Evolutionary conservation across 2,329 filamentous ascomycete species (phyloP).

Genomic region (Juglanconis oblonga): DNA sequence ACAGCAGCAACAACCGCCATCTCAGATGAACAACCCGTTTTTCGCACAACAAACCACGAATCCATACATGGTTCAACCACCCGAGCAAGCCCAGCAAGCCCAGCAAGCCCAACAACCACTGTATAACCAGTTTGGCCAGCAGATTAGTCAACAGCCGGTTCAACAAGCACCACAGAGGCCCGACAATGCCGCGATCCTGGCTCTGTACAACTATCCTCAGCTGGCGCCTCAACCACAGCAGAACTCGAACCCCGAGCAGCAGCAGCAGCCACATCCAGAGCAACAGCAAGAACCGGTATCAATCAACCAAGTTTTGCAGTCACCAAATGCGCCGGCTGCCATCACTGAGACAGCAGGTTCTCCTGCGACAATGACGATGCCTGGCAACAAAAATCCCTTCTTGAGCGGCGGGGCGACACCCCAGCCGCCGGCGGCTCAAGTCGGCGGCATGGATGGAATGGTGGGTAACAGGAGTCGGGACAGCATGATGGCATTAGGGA

Average conservation of each 20-base stretch:
- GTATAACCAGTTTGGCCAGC: slow-evolving; percentile 27
- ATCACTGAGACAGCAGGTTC: slow-evolving; percentile 26
- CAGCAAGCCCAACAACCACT: slow-evolving; percentile 21
- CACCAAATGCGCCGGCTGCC: slow-evolving; percentile 29
- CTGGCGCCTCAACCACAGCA: slow-evolving; percentile 38
- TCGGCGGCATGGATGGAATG: slow-evolving; percentile 20
- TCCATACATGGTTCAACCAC: slow-evolving; percentile 16
- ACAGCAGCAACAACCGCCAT: slow-evolving; percentile 21
- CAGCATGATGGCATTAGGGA: slow-evolving; percentile 66
- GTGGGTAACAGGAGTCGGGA: slow-evolving; percentile 60
- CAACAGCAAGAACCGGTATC: slow-evolving; percentile 23
- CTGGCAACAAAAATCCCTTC: slow-evolving; percentile 57
- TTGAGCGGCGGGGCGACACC: slow-evolving; percentile 32
- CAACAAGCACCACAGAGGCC: slow-evolving; percentile 45
- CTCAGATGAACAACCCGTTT: slow-evolving; percentile 22
- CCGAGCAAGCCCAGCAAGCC: slow-evolving; percentile 16
- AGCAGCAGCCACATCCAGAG: slow-evolving; percentile 25
- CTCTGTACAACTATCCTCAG: slow-evolving; percentile 66
- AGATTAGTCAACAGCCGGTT: slow-evolving; percentile 24
- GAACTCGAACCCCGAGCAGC: slow-evolving; percentile 19
- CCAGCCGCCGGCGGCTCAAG: slow-evolving; percentile 23
- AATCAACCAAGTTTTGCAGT: slow-evolving; percentile 11
- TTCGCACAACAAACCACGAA: slow-evolving; percentile 22
- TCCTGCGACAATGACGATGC: not conserved
- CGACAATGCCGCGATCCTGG: slow-evolving; percentile 73